A percentile compares a stretch with the other conserved stretches of the same genome.
Conservation (phyloP, 306 rosid species). For the Geum urbanum region DNA sequence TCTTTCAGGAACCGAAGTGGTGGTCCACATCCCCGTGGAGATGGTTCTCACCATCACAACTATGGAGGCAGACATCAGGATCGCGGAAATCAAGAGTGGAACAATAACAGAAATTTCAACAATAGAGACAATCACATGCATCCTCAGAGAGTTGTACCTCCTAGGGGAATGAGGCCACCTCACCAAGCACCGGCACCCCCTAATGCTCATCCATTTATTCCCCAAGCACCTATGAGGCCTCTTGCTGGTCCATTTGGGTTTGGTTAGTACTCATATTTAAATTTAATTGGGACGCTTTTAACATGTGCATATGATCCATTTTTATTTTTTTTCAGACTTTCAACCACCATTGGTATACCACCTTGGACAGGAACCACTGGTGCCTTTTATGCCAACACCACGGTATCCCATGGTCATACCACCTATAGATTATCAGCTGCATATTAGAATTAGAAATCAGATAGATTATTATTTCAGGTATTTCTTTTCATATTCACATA, state of each 20-base stretch:
- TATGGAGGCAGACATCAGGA: conserved; percentile 68
- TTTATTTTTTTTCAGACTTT: conserved; percentile 46
- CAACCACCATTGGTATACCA: conserved; percentile 44
- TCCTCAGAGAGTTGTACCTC: conserved; percentile 38
- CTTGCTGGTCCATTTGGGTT: conserved; percentile 51
- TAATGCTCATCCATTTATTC: conserved; percentile 45
- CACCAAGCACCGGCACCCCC: conserved; percentile 40
- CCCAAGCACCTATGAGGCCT: conserved; percentile 41
- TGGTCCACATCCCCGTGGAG: conserved; percentile 68
- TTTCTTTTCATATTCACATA: conserved; percentile 15
- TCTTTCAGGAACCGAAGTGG: conserved; percentile 54
- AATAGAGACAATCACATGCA: conserved; percentile 51
- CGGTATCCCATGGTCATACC: conserved; percentile 39
- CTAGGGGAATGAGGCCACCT: conserved; percentile 45
- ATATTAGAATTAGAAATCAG: conserved; percentile 60
- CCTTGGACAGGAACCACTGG: conserved; percentile 38
- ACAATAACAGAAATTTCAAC: conserved; percentile 42
- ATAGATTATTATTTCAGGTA: conserved; percentile 93
- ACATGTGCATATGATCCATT: conserved; percentile 21
- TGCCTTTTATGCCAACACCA: conserved; percentile 49
- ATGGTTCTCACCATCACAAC: conserved; percentile 58
- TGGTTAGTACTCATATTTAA: conserved; percentile 44
- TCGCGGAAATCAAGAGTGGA: conserved; percentile 80
- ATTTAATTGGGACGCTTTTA: conserved; percentile 3
- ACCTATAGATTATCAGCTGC: conserved; percentile 55